phyloP scores from a whole-genome alignment of 192 early-diverging fungal species.

The Linnemannia hyalina region DNA sequence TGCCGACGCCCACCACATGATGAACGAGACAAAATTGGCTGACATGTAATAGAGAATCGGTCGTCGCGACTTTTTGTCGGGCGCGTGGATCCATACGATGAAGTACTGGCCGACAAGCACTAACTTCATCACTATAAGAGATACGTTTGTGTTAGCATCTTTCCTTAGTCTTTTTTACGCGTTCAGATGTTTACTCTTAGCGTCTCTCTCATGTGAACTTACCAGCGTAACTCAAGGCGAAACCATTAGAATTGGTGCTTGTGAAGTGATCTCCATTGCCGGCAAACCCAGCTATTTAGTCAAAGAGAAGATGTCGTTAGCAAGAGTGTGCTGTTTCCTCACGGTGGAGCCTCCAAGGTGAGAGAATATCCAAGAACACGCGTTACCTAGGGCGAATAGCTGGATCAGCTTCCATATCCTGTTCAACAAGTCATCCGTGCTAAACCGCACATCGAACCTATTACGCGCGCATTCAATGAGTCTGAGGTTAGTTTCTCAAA shows the following conservation, averaged over 20 bases:
- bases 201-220: not conserved
- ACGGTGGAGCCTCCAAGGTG: not conserved
- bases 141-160: not conserved
- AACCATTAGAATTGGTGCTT: slow-evolving; percentile 42
- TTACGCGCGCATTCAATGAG: not conserved
- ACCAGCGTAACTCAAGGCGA: slow-evolving; percentile 45
- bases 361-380: not conserved
- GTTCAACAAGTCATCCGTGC: slow-evolving; percentile 45
- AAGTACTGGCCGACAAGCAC: slow-evolving; percentile 44
- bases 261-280: slow-evolving; percentile 43
- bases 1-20: slow-evolving; percentile 40
- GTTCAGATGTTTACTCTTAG: not conserved
- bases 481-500: not conserved
- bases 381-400: slow-evolving; percentile 37
- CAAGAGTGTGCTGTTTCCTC: not conserved
- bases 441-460: slow-evolving; percentile 52
- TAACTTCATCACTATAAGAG: slow-evolving; percentile 36
- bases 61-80: slow-evolving; percentile 15
- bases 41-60: slow-evolving; percentile 45
- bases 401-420: slow-evolving; percentile 51
- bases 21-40: slow-evolving; percentile 34
- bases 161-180: not conserved
- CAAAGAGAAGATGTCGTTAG: not conserved
- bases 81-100: slow-evolving; percentile 44
- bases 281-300: slow-evolving; percentile 30